Base-by-base conservation (phyloP, 306 rosid genomes). In the Quercus parvula region DNA sequence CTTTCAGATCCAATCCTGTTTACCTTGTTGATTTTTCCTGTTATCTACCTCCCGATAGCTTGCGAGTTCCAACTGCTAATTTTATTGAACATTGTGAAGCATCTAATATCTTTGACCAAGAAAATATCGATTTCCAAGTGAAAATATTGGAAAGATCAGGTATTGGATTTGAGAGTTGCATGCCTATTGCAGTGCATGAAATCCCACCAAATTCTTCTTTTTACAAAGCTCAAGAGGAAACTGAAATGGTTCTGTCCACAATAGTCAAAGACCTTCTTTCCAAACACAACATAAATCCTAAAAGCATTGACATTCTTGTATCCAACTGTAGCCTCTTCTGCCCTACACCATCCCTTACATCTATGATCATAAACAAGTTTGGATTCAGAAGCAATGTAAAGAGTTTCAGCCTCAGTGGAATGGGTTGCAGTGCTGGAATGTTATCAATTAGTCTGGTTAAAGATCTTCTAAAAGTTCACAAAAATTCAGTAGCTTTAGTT, bases 391-490 rank as follows among this genome's bases (percentile, higher is more conserved):
- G 90, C 86, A 87, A 87, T 22, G 56, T 89, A 30, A 91, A 82
- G 85, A 80, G 93, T 79, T 73, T 85, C 56, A 88, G 77, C 81
- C 85, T 90, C 31, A 71, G 91, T 70, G 96, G 97, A 71, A 94
- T 89, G 96, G 97, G 96, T 15, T 92, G 92, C 75, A 92, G 98
- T 71, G 97, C 96, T 19, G 94, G 94, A 56, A 67, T 90, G 71
- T 71, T 87, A 79, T 88, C 98, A 3, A 78, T 90, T 70, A 79
- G 82, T 81, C 77, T 91, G 74, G 95, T 88, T 6, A 88, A 82
- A 84, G 97, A 89, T 81, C 90, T 92, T 31, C 78, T 85, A 14
- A 85, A 41, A 87, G 88, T 94, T 70, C 90, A 92, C 56, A 83
- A 85, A 33, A 84, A 86, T 59, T 90, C 94, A 0, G 58, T 82